Evolutionary conservation across 2,329 filamentous ascomycete species (phyloP).

Genomic region (Incumbomyces lentus): DNA sequence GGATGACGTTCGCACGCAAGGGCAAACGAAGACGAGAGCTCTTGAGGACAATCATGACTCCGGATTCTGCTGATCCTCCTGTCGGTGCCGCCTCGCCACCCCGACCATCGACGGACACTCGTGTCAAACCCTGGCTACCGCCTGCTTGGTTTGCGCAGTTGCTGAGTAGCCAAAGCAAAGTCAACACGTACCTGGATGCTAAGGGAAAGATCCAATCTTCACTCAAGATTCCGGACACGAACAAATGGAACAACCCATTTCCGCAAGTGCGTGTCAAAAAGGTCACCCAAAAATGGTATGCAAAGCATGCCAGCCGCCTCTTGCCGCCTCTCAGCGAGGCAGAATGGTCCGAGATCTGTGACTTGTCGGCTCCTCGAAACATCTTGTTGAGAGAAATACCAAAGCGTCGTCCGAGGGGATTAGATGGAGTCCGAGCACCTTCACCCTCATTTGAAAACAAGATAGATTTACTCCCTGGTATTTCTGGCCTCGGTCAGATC

Average conservation of each 20-base stretch:
- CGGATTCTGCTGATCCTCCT: conserved; percentile 12
- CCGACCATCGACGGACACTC: too few species aligned
- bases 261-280: conserved; percentile 25
- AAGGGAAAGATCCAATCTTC: conserved; percentile 19
- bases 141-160: conserved; percentile 25
- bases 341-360: conserved; percentile 27
- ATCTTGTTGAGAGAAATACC: conserved; percentile 22
- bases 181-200: conserved; percentile 21
- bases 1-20: conserved; percentile 47
- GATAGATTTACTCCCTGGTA: not conserved
- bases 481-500: conserved; percentile 15
- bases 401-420: conserved; percentile 15
- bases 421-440: conserved; percentile 4
- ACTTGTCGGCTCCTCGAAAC: conserved; percentile 22
- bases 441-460: conserved; percentile 11
- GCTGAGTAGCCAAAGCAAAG: conserved; percentile 26
- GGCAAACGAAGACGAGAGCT: conserved; percentile 44
- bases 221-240: conserved; percentile 27
- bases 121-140: conserved; percentile 26
- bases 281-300: conserved; percentile 31
- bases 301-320: conserved; percentile 22
- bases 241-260: conserved; percentile 28
- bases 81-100: conserved; percentile 12
- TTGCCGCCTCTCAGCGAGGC: conserved; percentile 31
- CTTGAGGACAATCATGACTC: conserved; percentile 27